Base-by-base conservation (phyloP, 2,329 filamentous ascomycete genomes). In the Penicillium sp. region DNA sequence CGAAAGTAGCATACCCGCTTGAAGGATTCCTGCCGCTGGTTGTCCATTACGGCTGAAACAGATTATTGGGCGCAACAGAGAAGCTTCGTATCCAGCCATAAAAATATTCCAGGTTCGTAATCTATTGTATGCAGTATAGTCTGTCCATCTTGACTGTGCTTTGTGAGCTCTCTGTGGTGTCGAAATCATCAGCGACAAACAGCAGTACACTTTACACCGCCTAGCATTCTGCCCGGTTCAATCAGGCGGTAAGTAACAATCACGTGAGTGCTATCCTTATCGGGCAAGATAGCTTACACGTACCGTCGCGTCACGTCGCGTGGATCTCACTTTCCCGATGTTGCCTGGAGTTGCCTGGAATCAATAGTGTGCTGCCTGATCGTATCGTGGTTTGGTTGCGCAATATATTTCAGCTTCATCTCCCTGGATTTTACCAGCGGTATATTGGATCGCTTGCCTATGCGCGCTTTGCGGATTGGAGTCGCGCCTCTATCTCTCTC, bases 11-110 rank as follows among this genome's bases (percentile, higher is more conserved):
- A 43, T 61, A 72, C 71, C 64, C 67, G 64, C 47, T 62, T 64
- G 51, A 74, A 74, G 26, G 66, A 62, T 59, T 71, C 63, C 47
- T 74, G 69, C 36, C 66, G 61, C 41, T 59, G 58, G 43, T 55
- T 58, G 47, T 68, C 67, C 70, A 71, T 72, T 48, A 39, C 39
- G 38, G 28, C 23, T 22, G 18, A 18, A 20, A 14, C 28, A 37
- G 39, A 23, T 32, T n/a, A n/a, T 32, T n/a, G 11, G 26, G 18
- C 31, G 3, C 22, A 5, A 3, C 26, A 31, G 14, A 20, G 16
- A 9, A 18, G 8, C 8, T 18, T 18, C 32, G 35, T 24, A 13
- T 18, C 11, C 14, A 11, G 31, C 31, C 31, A 34, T 18, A 13
- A 11, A 34, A 9, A 34, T 4, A 34, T 6, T 4, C 14, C 4